These are phyloP conservation scores for Ascochyta clinopodiicola DNA, from an alignment of 2,329 filamentous ascomycete genomes.

Conservation along the genomic window DNA sequence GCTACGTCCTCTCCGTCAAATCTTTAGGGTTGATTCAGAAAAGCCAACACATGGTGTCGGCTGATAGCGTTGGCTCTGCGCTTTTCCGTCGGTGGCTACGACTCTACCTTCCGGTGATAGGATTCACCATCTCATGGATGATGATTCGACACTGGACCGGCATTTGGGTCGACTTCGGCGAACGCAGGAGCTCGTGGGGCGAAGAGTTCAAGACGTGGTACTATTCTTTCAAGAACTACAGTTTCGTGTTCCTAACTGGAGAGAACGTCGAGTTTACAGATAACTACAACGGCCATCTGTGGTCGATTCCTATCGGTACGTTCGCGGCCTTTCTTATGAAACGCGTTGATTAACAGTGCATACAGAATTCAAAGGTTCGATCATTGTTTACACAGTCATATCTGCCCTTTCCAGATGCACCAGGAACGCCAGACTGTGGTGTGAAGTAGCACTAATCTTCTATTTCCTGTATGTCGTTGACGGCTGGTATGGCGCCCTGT, in stretches of 20 bases:
- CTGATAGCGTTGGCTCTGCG: slow-evolving; percentile 55
- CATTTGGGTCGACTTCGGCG: slow-evolving; percentile 52
- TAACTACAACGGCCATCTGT: slow-evolving; percentile 42
- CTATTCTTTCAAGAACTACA: slow-evolving; percentile 66
- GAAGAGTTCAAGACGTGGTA: slow-evolving; percentile 42
- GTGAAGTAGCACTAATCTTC: slow-evolving; percentile 60
- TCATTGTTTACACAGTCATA: slow-evolving; percentile 65
- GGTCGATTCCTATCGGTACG: slow-evolving; percentile 44
- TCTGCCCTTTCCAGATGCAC: slow-evolving; percentile 65
- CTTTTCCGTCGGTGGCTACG: slow-evolving; percentile 60
- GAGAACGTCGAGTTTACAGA: slow-evolving; percentile 63
- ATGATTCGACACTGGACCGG: slow-evolving; percentile 57
- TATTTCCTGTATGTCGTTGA: slow-evolving; percentile 75
- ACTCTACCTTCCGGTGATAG: slow-evolving; percentile 60
- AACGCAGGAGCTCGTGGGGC: slow-evolving; percentile 56
- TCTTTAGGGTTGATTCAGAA: slow-evolving; percentile 54
- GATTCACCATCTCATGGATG: slow-evolving; percentile 62
- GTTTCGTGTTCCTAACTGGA: slow-evolving; percentile 66
- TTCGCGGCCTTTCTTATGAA: background rate
- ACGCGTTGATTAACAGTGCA: background rate
- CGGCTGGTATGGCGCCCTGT: slow-evolving; percentile 62
- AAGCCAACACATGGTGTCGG: slow-evolving; percentile 48
- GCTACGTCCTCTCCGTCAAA: slow-evolving; percentile 60
- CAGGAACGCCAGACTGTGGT: slow-evolving; percentile 61
- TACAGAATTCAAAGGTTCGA: slow-evolving; percentile 61